Evolutionary conservation across 495 filamentous ascomycete species (phyloP).

Genomic region (Extremus antarcticus): DNA sequence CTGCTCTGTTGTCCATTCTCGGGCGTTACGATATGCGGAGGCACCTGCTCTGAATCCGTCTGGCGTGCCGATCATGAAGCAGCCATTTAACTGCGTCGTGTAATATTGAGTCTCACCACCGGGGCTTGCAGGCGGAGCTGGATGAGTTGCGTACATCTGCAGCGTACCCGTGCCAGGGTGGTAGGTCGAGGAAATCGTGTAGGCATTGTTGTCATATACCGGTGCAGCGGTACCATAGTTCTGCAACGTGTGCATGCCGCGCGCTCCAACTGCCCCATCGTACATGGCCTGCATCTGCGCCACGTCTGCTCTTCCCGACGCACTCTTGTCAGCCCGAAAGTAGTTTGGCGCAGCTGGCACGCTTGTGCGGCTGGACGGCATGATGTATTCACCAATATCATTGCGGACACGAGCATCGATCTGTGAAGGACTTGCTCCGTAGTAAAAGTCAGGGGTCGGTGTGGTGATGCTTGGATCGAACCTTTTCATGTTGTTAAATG

Average conservation of each 20-base stretch:
- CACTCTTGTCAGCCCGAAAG: slow-evolving; percentile 33
- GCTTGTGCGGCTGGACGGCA: slow-evolving; percentile 31
- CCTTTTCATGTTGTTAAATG: slow-evolving; percentile 29
- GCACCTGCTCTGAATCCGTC: slow-evolving; percentile 30
- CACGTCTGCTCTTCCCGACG: slow-evolving; percentile 26
- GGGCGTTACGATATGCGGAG: slow-evolving; percentile 30
- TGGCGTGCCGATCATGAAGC: slow-evolving; percentile 20
- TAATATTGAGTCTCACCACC: slow-evolving; percentile 27
- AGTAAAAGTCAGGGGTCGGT: slow-evolving; percentile 32
- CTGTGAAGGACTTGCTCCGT: slow-evolving; percentile 29
- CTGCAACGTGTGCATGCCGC: slow-evolving; percentile 36
- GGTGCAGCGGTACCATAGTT: slow-evolving; percentile 32
- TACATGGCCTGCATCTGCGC: slow-evolving; percentile 32
- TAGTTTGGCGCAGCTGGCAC: slow-evolving; percentile 35
- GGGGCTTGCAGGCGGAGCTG: slow-evolving; percentile 15
- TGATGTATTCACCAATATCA: slow-evolving; percentile 23
- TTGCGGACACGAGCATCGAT: slow-evolving; percentile 21
- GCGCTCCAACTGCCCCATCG: slow-evolving; percentile 37
- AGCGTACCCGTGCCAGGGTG: slow-evolving; percentile 25
- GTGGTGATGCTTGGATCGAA: slow-evolving; percentile 26
- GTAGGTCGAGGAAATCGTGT: slow-evolving; percentile 36
- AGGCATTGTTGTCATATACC: slow-evolving; percentile 35
- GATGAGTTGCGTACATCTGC: slow-evolving; percentile 32
- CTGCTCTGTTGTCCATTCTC: slow-evolving; percentile 30
- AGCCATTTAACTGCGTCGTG: slow-evolving; percentile 32